Conservation (phyloP, 495 filamentous ascomycete species). For the Margaritispora aquatica region DNA sequence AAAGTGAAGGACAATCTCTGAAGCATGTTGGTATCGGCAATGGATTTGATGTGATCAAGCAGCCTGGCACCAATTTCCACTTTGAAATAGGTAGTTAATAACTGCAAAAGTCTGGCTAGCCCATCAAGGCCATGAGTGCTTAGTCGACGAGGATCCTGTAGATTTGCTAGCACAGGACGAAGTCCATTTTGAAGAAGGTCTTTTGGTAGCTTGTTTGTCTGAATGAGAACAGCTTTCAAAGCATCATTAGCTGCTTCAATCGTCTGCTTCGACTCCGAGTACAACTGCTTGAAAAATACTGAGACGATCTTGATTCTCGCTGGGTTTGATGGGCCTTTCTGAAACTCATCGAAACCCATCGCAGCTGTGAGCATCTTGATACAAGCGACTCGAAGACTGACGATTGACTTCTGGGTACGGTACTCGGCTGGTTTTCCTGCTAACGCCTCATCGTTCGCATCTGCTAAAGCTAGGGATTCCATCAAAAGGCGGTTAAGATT, state of each 20-base stretch:
- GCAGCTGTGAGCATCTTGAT: constrained; percentile 89
- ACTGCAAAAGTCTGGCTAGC: constrained; percentile 75
- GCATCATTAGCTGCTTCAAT: constrained; percentile 92
- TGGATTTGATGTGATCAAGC: constrained; percentile 84
- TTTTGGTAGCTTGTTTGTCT: constrained; percentile 89
- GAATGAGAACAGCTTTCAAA: constrained; percentile 73
- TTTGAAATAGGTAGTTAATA: constrained; percentile 98
- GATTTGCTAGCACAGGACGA: constrained; percentile 88
- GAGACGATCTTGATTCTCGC: constrained; percentile 81
- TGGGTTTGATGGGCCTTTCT: constrained; percentile 58
- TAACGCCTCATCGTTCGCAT: constrained; percentile 85
- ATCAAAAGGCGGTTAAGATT: constrained; percentile 81
- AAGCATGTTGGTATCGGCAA: constrained; percentile 72
- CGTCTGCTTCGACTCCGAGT: constrained; percentile 83
- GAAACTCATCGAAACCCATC: constrained; percentile 86
- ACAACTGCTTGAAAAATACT: constrained; percentile 95
- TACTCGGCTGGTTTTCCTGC: constrained; percentile 82
- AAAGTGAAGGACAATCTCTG: constrained; percentile 91
- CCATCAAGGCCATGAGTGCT: constrained; percentile 89
- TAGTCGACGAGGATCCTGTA: constrained; percentile 88
- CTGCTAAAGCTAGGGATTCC: constrained; percentile 87
- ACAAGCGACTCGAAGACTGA: constrained; percentile 88
- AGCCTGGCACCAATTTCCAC: constrained; percentile 91
- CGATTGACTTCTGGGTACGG: constrained; percentile 82
- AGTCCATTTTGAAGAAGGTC: constrained; percentile 92